phyloP scores from a whole-genome alignment of 441 rosid genomes.

The Daphne laureola region DNA sequence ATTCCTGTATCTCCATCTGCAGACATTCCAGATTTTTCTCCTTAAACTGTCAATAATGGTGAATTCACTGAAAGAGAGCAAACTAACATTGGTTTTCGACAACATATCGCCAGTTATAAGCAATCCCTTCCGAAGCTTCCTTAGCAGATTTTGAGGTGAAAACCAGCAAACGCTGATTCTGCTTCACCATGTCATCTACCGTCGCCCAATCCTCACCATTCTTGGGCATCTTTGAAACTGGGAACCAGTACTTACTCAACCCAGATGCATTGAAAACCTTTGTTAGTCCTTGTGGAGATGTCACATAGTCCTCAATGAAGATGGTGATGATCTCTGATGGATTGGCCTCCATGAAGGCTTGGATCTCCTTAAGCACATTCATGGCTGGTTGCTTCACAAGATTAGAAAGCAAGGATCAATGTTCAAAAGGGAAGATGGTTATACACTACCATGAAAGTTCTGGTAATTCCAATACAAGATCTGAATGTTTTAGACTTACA shows the following conservation, averaged over 20 bases:
- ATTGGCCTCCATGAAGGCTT: constrained; percentile 53
- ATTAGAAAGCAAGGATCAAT: not conserved
- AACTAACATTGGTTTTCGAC: constrained; percentile 69
- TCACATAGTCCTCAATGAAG: constrained; percentile 88
- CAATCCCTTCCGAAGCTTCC: constrained; percentile 86
- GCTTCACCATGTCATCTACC: constrained; percentile 76
- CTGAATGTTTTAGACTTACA: constrained; percentile 37
- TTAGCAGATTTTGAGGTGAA: constrained; percentile 69
- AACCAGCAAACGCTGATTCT: constrained; percentile 74
- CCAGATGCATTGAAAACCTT: constrained; percentile 82
- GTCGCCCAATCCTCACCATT: constrained; percentile 88
- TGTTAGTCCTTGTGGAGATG: constrained; percentile 59
- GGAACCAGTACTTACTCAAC: constrained; percentile 57
- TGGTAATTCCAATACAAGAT: not conserved
- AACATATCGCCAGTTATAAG: constrained; percentile 81
- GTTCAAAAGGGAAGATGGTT: too few relatives aligned
- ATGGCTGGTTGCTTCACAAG: constrained; percentile 70
- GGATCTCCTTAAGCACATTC: constrained; percentile 68
- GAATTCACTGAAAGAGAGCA: constrained; percentile 15
- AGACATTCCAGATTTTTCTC: constrained; percentile 18
- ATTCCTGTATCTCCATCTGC: constrained; percentile 83
- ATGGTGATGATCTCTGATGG: constrained; percentile 83
- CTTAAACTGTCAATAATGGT: not conserved
- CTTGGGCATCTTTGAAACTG: constrained; percentile 74
- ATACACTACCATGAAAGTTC: too few relatives aligned